A percentile compares a stretch with the other conserved stretches of the same genome.
phyloP scores from a whole-genome alignment of 1,139 yeast species.

The Pneumocystis canis region DNA sequence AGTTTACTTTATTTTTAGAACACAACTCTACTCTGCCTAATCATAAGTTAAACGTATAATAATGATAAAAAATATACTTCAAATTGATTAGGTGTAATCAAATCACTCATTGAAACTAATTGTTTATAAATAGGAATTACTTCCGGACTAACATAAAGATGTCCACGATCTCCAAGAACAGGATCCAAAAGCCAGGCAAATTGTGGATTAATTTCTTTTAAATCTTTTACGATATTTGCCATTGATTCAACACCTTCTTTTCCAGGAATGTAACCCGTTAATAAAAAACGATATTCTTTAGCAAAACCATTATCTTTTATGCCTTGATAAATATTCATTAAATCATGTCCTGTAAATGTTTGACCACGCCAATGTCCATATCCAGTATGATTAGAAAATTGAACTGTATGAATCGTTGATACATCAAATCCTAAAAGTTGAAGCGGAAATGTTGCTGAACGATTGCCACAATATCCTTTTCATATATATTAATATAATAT shows the following conservation, averaged over 20 bases:
- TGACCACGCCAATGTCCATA: slow-evolving; percentile 7
- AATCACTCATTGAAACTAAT: slow-evolving; percentile 39
- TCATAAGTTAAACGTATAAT: not conserved
- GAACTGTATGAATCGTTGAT: slow-evolving; percentile 64
- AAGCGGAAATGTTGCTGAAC: slow-evolving; percentile 66
- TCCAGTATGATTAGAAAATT: slow-evolving; percentile 72
- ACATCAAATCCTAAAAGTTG: slow-evolving; percentile 76
- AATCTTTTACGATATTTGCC: slow-evolving; percentile 30
- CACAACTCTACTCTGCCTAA: not conserved
- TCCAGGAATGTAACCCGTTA: slow-evolving; percentile 63
- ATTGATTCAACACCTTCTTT: slow-evolving; percentile 38
- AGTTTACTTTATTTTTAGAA: not conserved
- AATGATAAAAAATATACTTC: slow-evolving; percentile 57
- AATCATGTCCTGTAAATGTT: slow-evolving; percentile 38
- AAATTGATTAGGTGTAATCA: slow-evolving; percentile 83
- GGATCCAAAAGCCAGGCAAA: slow-evolving; percentile 52
- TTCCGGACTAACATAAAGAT: slow-evolving; percentile 54
- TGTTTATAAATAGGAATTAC: slow-evolving; percentile 52
- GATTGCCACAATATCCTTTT: slow-evolving; percentile 64
- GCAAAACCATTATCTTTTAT: slow-evolving; percentile 30
- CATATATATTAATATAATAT: not conserved
- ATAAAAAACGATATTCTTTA: slow-evolving; percentile 39
- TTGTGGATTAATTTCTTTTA: slow-evolving; percentile 15
- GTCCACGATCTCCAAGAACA: slow-evolving; percentile 76
- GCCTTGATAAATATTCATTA: slow-evolving; percentile 35